Evolutionary conservation across 345 rosid genomes (phyloP).

Genomic region (Draba incana): DNA sequence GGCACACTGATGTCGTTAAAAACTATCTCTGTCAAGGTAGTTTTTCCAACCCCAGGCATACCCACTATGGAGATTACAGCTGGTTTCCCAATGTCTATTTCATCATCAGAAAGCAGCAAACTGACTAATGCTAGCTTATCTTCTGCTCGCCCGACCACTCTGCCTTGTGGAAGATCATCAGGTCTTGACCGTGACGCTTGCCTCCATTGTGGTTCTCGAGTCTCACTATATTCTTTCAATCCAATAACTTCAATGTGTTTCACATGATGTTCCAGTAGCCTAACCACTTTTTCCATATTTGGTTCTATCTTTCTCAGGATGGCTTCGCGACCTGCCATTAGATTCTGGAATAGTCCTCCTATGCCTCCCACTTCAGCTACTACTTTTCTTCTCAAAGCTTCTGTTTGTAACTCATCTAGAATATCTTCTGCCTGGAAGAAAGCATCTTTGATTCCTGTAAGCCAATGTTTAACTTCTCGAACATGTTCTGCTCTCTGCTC

Average conservation of each 20-base stretch:
- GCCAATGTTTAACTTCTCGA: slow-evolving; percentile 41
- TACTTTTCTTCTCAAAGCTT: slow-evolving; percentile 38
- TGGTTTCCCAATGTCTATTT: neutral
- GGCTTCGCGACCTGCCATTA: slow-evolving; percentile 28
- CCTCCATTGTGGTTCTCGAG: slow-evolving; percentile 37
- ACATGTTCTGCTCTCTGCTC: slow-evolving; percentile 40
- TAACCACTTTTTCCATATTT: slow-evolving; percentile 36
- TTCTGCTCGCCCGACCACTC: slow-evolving; percentile 32
- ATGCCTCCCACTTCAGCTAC: slow-evolving; percentile 37
- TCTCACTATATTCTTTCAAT: slow-evolving; percentile 35
- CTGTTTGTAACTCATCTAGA: slow-evolving; percentile 42
- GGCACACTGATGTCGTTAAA: slow-evolving; percentile 37
- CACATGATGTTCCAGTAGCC: slow-evolving; percentile 35
- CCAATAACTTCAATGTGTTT: slow-evolving; percentile 34
- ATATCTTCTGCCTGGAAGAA: slow-evolving; percentile 43
- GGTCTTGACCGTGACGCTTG: slow-evolving; percentile 37
- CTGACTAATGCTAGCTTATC: slow-evolving; percentile 34
- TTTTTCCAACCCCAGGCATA: slow-evolving; percentile 47
- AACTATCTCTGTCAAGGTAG: slow-evolving; percentile 42
- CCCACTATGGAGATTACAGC: slow-evolving; percentile 44
- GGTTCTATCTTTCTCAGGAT: slow-evolving; percentile 34
- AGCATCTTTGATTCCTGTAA: slow-evolving; percentile 38
- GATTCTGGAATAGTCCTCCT: slow-evolving; percentile 31
- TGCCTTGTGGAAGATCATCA: slow-evolving; percentile 36
- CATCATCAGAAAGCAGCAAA: slow-evolving; percentile 31